These are phyloP conservation scores for Amoebophrya sp. DNA, from an alignment of 169 alveolate genomes.

Conservation along the genomic window DNA sequence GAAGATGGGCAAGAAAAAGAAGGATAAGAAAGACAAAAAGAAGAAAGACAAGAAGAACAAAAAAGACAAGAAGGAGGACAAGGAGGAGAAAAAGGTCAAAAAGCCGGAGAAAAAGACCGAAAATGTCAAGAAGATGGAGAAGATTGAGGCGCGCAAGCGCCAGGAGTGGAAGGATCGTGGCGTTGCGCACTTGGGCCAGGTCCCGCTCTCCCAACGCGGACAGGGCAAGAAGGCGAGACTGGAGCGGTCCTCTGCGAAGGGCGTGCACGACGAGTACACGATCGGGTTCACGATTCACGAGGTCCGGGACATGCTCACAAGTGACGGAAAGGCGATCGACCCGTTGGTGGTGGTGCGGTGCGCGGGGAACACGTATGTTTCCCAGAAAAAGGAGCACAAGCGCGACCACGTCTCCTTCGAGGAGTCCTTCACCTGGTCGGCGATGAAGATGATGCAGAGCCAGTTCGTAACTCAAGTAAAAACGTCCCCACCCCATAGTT, in stretches of 20 bases:
- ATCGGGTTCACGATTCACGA: conserved; percentile 16
- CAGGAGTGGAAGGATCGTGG: background rate
- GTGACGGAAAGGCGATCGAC: background rate
- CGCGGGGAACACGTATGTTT: background rate
- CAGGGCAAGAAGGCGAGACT: background rate
- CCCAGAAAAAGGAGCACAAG: background rate
- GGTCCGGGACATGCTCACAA: background rate
- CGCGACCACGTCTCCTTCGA: conserved; percentile 2
- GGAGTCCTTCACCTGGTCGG: background rate
- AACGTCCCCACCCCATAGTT: no score
- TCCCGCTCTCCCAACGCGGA: background rate
- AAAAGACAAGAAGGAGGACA: no score
- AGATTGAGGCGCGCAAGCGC: background rate
- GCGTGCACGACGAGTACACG: background rate
- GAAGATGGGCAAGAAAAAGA: no score
- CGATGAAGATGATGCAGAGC: background rate
- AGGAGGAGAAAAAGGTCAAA: no score
- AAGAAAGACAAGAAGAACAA: no score
- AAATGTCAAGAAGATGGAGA: background rate
- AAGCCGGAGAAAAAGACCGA: no score
- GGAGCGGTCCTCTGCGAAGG: background rate
- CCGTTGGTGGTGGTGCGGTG: background rate
- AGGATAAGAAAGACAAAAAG: no score
- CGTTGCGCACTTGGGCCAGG: background rate
- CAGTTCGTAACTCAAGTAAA: no score